phyloP scores from a whole-genome alignment of 345 rosid species.

The Cardamine resedifolia region DNA sequence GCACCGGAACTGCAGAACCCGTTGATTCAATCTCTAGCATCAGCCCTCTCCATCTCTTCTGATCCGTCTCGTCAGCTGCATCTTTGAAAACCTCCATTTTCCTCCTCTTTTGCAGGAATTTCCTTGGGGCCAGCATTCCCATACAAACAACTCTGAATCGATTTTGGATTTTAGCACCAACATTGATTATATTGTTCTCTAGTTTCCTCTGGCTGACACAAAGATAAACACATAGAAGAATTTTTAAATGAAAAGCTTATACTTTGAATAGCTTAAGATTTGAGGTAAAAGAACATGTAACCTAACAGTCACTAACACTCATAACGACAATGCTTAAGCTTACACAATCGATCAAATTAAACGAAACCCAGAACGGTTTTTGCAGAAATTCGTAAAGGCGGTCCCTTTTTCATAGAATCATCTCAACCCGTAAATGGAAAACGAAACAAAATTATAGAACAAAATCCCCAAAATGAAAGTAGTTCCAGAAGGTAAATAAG shows the following conservation, averaged over 20 bases:
- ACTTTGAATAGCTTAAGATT: not conserved
- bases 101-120: conserved; percentile 68
- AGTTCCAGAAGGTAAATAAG: not conserved
- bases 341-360: conserved; percentile 1
- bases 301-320: conserved; percentile 3
- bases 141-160: conserved; percentile 57
- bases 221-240: conserved; percentile 15
- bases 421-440: not conserved
- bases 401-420: not conserved
- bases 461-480: conserved; percentile 16
- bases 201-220: conserved; percentile 36
- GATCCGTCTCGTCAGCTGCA: conserved; percentile 66
- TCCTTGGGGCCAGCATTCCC: conserved; percentile 88
- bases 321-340: conserved; percentile 23
- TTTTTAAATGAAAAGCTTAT: not conserved
- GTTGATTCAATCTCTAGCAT: conserved; percentile 76
- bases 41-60: conserved; percentile 79
- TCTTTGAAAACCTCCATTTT: conserved; percentile 74
- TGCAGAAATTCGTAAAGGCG: not conserved
- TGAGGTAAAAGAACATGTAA: conserved; percentile 5
- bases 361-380: not conserved
- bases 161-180: conserved; percentile 35
- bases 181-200: conserved; percentile 33
- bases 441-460: not conserved
- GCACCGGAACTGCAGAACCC: conserved; percentile 66